Conservation (phyloP, 2,329 filamentous ascomycete genomes). For the Gnomoniopsis smithogilvyi region DNA sequence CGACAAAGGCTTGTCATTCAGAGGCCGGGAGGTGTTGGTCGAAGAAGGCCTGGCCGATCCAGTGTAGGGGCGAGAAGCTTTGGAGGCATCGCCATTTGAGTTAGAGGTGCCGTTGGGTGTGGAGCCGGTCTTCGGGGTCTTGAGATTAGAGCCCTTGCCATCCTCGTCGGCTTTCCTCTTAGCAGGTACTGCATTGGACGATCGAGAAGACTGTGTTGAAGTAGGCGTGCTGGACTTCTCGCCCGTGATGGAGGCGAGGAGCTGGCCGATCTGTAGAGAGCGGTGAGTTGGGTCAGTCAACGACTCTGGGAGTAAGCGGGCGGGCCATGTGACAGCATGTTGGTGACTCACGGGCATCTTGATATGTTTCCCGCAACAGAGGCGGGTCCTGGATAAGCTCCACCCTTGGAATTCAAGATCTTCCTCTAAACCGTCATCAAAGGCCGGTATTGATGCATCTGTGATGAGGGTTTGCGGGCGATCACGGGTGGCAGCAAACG, state of each 20-base stretch:
- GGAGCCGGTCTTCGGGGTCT: constrained; percentile 35
- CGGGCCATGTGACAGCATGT: background rate
- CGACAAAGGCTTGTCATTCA: constrained; percentile 18
- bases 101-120: constrained; percentile 21
- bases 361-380: constrained; percentile 9
- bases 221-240: constrained; percentile 37
- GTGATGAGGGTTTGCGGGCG: background rate
- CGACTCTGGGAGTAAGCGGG: background rate
- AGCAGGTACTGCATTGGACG: constrained; percentile 18
- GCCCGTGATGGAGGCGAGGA: constrained; percentile 61
- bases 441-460: constrained; percentile 15
- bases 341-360: constrained; percentile 36
- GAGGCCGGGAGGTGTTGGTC: constrained; percentile 20
- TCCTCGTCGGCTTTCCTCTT: constrained; percentile 61
- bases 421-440: constrained; percentile 27
- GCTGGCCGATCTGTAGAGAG: constrained; percentile 47
- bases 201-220: constrained; percentile 18
- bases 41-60: constrained; percentile 20
- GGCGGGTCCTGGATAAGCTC: constrained; percentile 10
- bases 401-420: constrained; percentile 15
- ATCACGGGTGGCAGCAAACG: constrained; percentile 3
- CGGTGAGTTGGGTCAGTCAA: constrained; percentile 14
- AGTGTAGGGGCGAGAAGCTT: constrained; percentile 24
- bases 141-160: constrained; percentile 36
- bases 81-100: constrained; percentile 21